Evolutionary conservation across 106 monocot genomes (phyloP).

Genomic region (Vanilla planifolia): DNA sequence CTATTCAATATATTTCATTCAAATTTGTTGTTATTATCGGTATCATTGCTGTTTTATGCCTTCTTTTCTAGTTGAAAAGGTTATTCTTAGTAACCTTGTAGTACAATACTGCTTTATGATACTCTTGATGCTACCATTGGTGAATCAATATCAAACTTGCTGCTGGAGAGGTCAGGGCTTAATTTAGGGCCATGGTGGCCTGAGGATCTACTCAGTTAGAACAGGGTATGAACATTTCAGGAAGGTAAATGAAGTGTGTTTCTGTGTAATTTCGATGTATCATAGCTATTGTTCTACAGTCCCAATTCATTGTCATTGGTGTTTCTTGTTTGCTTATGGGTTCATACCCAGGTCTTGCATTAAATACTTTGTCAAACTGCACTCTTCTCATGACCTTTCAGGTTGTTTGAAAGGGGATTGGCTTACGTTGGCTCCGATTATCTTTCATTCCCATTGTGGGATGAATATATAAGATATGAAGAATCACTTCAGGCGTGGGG

Average conservation of each 20-base stretch:
- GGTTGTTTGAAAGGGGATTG: conserved; percentile 93
- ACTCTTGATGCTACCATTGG: conserved; percentile 50
- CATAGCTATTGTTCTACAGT: not conserved
- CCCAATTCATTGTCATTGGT: not conserved
- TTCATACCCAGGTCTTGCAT: not conserved
- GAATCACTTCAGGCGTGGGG: conserved; percentile 85
- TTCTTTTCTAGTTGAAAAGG: conserved; percentile 16
- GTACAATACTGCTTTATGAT: conserved; percentile 30
- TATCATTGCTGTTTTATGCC: conserved; percentile 13
- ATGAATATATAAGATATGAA: conserved; percentile 98
- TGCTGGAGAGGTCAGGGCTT: conserved; percentile 47
- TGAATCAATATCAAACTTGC: conserved; percentile 41
- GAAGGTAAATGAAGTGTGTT: conserved; percentile 70
- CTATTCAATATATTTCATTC: not conserved
- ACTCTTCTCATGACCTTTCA: conserved; percentile 28
- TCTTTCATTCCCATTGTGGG: conserved; percentile 78
- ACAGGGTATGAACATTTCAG: conserved; percentile 37
- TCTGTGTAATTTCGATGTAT: conserved; percentile 34
- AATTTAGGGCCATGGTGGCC: conserved; percentile 30
- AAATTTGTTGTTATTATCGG: conserved; percentile 15
- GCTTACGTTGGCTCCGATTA: conserved; percentile 98
- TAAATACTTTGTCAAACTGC: conserved; percentile 3
- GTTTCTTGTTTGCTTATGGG: not conserved
- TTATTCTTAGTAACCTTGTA: conserved; percentile 33
- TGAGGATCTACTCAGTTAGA: conserved; percentile 29